Base-by-base conservation (phyloP, 805 yeast genomes). In the Sugiyamaella chiloensis region DNA sequence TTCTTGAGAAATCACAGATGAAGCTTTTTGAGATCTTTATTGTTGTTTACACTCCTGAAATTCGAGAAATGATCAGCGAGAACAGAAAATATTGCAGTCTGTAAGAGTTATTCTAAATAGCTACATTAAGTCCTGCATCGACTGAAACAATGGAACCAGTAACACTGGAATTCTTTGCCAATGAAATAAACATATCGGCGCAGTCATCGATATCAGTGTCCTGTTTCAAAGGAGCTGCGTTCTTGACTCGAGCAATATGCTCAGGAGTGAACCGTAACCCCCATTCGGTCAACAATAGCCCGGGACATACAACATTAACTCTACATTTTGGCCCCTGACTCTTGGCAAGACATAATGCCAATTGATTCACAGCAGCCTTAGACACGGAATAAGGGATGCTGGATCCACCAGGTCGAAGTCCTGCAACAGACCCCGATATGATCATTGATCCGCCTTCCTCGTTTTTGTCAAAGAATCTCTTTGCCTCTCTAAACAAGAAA, bases 311-410 rank as follows among this genome's bases (percentile, higher is more conserved):
- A 5, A 53, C 60, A 42, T 52, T 52, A 41, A 55, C 49, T 14
- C 60, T 42, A 16, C 46, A 21, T 39, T 55, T 54, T 4, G 59
- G 54, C 14, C 60, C 60, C 16, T 46, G 51, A 20, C 51, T 45
- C 47, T 52, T 58, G 24, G 66, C 66, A 14, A 63, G 40, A 34
- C 60, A 54, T 35, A 53, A 46, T 35, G 58, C 55, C 50, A 63
- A 40, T 16, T 62, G 64, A 44, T 68, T 64, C 47, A 58, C 46
- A 5, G 58, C 67, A 2, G 67, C 64, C 51, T 63, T 63, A 42
- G 61, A 46, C 8, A 65, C 70, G 5, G 69, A 61, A 53, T 69
- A 69, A 8, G 74, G 71, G 40, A 69, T 56, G 43, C 69, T 61
- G 5, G 61, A 53, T 2, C 66, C 65, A 8, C 52, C 31, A 7